Base-by-base conservation (phyloP, 169 alveolate species). In the Eimeria falciformis region DNA sequence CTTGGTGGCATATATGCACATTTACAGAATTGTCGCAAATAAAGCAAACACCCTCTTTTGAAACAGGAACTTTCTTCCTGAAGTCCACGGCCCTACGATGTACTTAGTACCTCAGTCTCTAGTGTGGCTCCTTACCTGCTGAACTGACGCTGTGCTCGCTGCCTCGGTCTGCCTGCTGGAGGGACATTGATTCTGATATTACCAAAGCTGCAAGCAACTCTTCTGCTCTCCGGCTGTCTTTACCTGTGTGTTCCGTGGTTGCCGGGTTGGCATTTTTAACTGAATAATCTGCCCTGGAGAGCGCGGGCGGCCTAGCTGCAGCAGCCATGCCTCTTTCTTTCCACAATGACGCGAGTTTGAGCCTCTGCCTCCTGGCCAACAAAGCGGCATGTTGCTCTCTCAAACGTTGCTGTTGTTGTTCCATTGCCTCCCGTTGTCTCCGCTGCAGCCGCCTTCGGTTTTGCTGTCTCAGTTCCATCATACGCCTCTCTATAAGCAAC, bases 291-390 rank as follows among this genome's bases (percentile, higher is more conserved):
- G 43, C 56, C 17, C 45, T 81, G 4, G 46, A 27, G 21, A 27
- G 5, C 47, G 75, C 21, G 3, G 89, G 45, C 9, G 73, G 73
- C 73, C 55, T 79, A 53, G 89, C 89, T 33, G 89, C 89, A 5
- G 89, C 89, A 3, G 89, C 89, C 89, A 79, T 79, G 58, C 89
- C 89, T 5, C 89, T 79, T 55, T 79, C 89, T 18, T 79, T 79
- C 89, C 89, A 79, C 23, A 79, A 14, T 18, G 89, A 79, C 11
- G 89, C 89, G 12, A 79, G 89, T 62, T 29, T 23, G 18, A 79
- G 47, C 33, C 75, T 12, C 43, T 79, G 68, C 9, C 55, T 79
- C 53, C 89, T 79, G 33, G 89, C 89, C 37, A 79, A 29, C 89
- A 79, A 45, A 12, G 89, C 89, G 27, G 50, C 89, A 18, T 73